Evolutionary conservation across 1,284 basidiomycete genomes (phyloP), one percentile per base, ranked within the genome.

Genomic region (Boletus mariae): DNA sequence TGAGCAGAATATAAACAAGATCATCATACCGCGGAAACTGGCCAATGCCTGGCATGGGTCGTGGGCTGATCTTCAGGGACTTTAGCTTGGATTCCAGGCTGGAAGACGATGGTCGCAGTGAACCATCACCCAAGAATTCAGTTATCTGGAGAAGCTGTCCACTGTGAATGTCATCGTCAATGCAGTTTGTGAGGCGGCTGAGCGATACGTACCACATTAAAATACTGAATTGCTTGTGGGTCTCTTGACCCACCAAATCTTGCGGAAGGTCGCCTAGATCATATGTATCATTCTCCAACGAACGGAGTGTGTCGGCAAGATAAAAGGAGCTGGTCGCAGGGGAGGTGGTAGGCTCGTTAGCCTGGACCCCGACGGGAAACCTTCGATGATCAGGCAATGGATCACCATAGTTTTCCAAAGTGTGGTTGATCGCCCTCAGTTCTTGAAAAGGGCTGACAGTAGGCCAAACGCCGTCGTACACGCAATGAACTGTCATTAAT

Each of bases 401-500:
- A 20, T 40, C 44, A 11, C 32, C 54, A 13, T 38, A 40, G 44
- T 43, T 49, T 0, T 45, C 41, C 15, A 32, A 11, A 17, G 8
- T 10, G 25, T 57, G 23, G 26, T 44, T 17, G 26, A 57, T 54
- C 4, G 13, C 29, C 15, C 32, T 40, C 13, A 58, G n/a, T n/a
- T 51, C 44, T 23, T 17, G 13, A 12, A 58, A 58, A 4, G 56
- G 56, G 45, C 50, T 44, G 11, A 28, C 23, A 15, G 13, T n/a
- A 10, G 42, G 42, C 23, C 13, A 43, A 9, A 10, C 25, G 3
- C 47, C 47, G 17, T 58, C 57, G 20, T 57, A 58, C 28, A 47
- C 41, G 17, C 56, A 49, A 17, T 47, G 23, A 20, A 58, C 56
- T n/a, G 41, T 47, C 20, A 50, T 6, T 4, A 5, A 47, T 9